Base-by-base conservation (phyloP, 192 early-diverging fungal genomes). In the Glomus cerebriforme region DNA sequence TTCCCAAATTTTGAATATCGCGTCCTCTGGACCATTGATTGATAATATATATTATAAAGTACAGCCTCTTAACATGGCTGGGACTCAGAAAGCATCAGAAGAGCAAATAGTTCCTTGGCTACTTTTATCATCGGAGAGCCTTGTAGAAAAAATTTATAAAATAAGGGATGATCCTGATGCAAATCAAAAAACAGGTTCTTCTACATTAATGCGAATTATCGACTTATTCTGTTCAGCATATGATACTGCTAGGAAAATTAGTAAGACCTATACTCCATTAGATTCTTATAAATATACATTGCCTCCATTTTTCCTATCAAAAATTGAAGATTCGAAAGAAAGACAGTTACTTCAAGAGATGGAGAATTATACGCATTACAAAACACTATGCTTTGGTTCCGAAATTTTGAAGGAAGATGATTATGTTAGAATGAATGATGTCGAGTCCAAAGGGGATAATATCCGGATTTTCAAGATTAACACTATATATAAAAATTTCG, bases 371-470 rank as follows among this genome's bases (percentile, higher is more conserved):
- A 29, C 19, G 31, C 66, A 68, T 68, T 68, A 68, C 22, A 68
- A 37, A 10, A n/a, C 29, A 9, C 22, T 68, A 19, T n/a, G 12
- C 10, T 24, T 68, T 39, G 66, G 66, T 37, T 24, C 66, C n/a
- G 66, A 68, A 35, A 10, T 68, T 19, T 26, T 68, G 35, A 32
- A 37, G n/a, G 66, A 68, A n/a, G 66, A 68, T n/a, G 66, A 68
- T 9, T 43, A 68, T 3, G 34, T 68, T 37, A 31, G 66, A 39
- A 39, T 68, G 34, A 54, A 54, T 7, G 49, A 54, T 54, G 49
- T 54, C 0, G 49, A 22, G 19, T 54, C 49, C 17, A 54, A n/a
- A 54, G 49, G 49, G 19, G 19, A 54, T 54, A 54, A 54, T 54
- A 54, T 22, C 49, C 19, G 19, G 7, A 37, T 68, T 24, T 68